Evolutionary conservation across 2,329 filamentous ascomycete species (phyloP).

Genomic region (Pseudocercospora pini-densiflorae): DNA sequence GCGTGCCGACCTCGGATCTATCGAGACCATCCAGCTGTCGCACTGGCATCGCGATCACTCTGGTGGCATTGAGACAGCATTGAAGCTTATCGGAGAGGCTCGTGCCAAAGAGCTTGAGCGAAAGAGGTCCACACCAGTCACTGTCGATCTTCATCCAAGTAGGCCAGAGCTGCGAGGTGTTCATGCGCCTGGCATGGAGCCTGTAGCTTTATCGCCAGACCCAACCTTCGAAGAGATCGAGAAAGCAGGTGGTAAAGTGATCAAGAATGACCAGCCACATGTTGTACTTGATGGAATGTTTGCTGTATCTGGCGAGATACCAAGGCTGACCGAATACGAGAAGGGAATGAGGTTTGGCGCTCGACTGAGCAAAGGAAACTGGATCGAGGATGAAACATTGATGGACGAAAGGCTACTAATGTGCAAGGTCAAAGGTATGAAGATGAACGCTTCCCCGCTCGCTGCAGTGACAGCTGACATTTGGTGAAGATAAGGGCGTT

Average conservation of each 20-base stretch:
- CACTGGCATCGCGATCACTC: slow-evolving; percentile 39
- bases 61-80: slow-evolving; percentile 33
- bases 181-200: slow-evolving; percentile 22
- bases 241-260: slow-evolving; percentile 29
- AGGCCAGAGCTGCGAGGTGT: slow-evolving; percentile 33
- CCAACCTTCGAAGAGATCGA: slow-evolving; percentile 36
- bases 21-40: slow-evolving; percentile 33
- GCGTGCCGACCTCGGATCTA: slow-evolving; percentile 25
- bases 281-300: slow-evolving; percentile 31
- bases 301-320: slow-evolving; percentile 36
- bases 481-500: slow-evolving; percentile 31
- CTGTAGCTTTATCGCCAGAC: slow-evolving; percentile 31
- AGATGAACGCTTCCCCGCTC: neutral
- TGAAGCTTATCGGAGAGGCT: slow-evolving; percentile 31
- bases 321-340: slow-evolving; percentile 33
- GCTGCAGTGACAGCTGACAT: neutral
- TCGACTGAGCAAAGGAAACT: slow-evolving; percentile 25
- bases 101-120: neutral
- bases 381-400: slow-evolving; percentile 30
- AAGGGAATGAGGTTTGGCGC: slow-evolving; percentile 32
- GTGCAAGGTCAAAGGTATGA: slow-evolving; percentile 37
- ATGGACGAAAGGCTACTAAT: slow-evolving; percentile 35
- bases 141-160: slow-evolving; percentile 34
- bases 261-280: slow-evolving; percentile 31
- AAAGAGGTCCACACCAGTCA: slow-evolving; percentile 14